A percentile compares a stretch with the other conserved stretches of the same genome.
Evolutionary conservation across 441 rosid genomes (phyloP).

Genomic region (Erysimum pusillum): DNA sequence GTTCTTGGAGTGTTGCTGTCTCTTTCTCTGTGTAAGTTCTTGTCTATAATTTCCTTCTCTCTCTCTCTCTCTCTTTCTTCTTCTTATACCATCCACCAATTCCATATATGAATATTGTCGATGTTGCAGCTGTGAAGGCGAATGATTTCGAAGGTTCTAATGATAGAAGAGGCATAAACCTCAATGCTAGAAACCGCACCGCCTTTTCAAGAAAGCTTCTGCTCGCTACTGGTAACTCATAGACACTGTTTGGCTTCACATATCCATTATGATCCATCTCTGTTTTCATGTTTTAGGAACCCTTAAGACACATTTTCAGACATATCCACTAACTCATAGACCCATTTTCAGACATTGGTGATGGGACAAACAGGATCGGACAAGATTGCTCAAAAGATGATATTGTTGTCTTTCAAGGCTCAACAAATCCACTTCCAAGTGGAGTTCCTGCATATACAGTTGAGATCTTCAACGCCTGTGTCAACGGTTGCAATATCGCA

Average conservation of each 20-base stretch:
- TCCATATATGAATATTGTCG: neutral
- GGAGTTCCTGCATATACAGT: conserved; percentile 52
- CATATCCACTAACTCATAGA: neutral
- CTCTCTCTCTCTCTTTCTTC: neutral
- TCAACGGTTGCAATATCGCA: conserved; percentile 24
- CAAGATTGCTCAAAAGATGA: conserved; percentile 62
- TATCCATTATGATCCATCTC: conserved; percentile 1
- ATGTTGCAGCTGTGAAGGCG: conserved; percentile 35
- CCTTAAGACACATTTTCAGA: neutral
- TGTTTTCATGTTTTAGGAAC: conserved; percentile 5
- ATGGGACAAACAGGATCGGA: conserved; percentile 52
- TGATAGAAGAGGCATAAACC: conserved; percentile 9
- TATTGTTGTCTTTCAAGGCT: conserved; percentile 55
- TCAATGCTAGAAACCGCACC: conserved; percentile 18
- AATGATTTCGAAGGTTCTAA: conserved; percentile 13
- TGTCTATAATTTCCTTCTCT: neutral
- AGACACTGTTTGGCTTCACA: neutral
- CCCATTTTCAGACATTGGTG: conserved; percentile 47
- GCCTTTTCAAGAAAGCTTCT: conserved; percentile 42
- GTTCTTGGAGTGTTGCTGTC: conserved; percentile 37
- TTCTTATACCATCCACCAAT: neutral
- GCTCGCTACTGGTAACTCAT: conserved; percentile 26
- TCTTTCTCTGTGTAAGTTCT: conserved; percentile 41
- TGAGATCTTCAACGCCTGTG: conserved; percentile 44
- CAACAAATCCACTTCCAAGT: conserved; percentile 46